Conservation (phyloP, 208 protist genomes). For the Crithidia mellificae region DNA sequence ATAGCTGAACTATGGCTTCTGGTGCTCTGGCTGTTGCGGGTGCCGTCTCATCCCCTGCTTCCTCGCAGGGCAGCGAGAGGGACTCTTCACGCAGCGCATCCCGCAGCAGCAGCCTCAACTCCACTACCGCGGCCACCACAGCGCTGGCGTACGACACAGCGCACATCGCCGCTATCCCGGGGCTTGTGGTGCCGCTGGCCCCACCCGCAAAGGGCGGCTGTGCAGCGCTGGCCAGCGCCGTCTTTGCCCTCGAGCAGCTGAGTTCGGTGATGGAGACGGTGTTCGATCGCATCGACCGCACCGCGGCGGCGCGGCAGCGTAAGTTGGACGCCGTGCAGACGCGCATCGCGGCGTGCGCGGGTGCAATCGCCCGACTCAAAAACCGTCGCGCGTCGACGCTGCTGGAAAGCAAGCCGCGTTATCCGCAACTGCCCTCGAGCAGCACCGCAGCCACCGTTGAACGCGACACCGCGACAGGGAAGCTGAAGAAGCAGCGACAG, state of each 20-base stretch:
- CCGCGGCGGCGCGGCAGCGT: constrained; percentile 7
- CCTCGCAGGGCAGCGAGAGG: background rate
- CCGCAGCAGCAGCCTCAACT: constrained; percentile 20
- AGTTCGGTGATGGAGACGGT: constrained; percentile 20
- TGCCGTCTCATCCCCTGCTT: background rate
- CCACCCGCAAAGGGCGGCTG: constrained; percentile 24
- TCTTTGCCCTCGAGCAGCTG: constrained; percentile 27
- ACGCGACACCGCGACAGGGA: background rate
- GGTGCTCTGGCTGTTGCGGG: background rate
- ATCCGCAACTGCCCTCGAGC: constrained; percentile 13
- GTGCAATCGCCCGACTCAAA: background rate
- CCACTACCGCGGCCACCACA: background rate
- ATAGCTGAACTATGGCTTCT: no score
- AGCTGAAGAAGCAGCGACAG: background rate
- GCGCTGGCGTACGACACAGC: constrained; percentile 24
- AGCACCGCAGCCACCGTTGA: no score
- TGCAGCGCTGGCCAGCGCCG: constrained; percentile 20
- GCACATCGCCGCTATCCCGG: constrained; percentile 16
- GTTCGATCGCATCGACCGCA: constrained; percentile 17
- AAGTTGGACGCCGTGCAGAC: constrained; percentile 6
- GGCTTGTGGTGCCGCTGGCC: constrained; percentile 34
- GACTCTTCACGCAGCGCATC: background rate
- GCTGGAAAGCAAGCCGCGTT: constrained; percentile 24
- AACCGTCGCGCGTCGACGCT: constrained; percentile 13
- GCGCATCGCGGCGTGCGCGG: constrained; percentile 25